Evolutionary conservation across 78 protist species (phyloP).

Genomic region (Dictyostelium brefeldianum): DNA sequence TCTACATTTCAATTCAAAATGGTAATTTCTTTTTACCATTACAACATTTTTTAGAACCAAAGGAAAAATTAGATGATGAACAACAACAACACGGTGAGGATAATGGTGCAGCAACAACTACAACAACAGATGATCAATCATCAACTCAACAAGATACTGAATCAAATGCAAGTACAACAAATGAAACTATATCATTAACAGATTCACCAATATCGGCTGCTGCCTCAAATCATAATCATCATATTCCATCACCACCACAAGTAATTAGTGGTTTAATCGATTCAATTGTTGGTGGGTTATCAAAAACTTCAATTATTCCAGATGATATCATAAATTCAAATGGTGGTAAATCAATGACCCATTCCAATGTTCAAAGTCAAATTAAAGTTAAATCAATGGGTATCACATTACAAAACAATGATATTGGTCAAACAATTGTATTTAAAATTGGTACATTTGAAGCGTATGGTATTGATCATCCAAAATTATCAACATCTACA

Average conservation of each 20-base stretch:
- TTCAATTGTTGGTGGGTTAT: background rate
- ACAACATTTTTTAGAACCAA: constrained; percentile 69
- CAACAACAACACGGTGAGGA: background rate
- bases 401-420: constrained; percentile 33
- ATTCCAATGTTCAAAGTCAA: background rate
- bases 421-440: constrained; percentile 50
- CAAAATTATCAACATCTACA: constrained; percentile 68
- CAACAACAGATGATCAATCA: background rate
- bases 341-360: background rate
- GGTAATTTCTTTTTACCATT: constrained; percentile 68
- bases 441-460: constrained; percentile 66
- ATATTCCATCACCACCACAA: background rate
- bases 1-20: constrained; percentile 34
- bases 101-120: background rate
- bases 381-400: constrained; percentile 59
- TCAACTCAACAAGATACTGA: background rate
- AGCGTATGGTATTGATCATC: constrained; percentile 77
- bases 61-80: background rate
- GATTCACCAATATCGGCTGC: constrained; percentile 3
- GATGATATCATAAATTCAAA: background rate
- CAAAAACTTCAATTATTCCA: background rate
- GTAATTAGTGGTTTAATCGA: background rate
- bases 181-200: background rate
- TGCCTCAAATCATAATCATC: background rate
- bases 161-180: background rate